phyloP scores from a whole-genome alignment of 148 eudicot species.

The Nepenthes gracilis region DNA sequence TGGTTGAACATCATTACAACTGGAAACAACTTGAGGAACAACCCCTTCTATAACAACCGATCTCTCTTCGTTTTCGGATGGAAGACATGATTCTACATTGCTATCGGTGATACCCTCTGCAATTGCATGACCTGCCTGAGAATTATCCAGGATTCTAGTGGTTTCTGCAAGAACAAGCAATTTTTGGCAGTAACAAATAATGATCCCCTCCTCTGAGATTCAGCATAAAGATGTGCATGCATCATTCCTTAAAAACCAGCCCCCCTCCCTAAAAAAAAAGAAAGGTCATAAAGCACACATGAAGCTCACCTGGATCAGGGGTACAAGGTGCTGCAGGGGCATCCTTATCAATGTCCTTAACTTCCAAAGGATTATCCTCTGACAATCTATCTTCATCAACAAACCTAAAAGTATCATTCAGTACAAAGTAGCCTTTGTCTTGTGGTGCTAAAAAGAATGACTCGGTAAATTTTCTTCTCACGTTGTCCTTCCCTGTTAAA shows the following conservation, averaged over 20 bases:
- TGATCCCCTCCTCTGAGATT: no score
- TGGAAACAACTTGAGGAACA: background rate
- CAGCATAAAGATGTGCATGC: no score
- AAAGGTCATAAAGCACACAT: background rate
- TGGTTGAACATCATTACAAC: background rate
- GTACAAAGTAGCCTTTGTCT: slow-evolving; percentile 79
- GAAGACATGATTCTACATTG: no score
- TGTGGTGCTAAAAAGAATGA: slow-evolving; percentile 85
- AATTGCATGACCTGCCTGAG: no score
- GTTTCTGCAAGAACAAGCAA: no score
- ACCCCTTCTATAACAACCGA: no score
- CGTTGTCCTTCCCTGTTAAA: slow-evolving; percentile 51
- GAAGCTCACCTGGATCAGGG: slow-evolving; percentile 27
- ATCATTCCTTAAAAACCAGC: background rate
- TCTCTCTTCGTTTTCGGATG: no score
- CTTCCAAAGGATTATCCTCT: background rate
- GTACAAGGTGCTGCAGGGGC: slow-evolving; percentile 15
- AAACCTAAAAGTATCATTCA: slow-evolving; percentile 75
- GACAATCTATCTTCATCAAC: slow-evolving; percentile 20
- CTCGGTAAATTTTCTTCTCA: slow-evolving; percentile 56
- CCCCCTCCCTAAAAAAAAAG: background rate
- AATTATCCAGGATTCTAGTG: no score
- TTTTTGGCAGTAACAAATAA: no score
- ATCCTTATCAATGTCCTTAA: slow-evolving; percentile 9
- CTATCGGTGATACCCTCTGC: no score